A percentile compares a stretch with the other conserved stretches of the same genome.
These are phyloP conservation scores for Pleoardoris graminearum DNA, from an alignment of 2,329 filamentous ascomycete genomes.

Conservation along the genomic window DNA sequence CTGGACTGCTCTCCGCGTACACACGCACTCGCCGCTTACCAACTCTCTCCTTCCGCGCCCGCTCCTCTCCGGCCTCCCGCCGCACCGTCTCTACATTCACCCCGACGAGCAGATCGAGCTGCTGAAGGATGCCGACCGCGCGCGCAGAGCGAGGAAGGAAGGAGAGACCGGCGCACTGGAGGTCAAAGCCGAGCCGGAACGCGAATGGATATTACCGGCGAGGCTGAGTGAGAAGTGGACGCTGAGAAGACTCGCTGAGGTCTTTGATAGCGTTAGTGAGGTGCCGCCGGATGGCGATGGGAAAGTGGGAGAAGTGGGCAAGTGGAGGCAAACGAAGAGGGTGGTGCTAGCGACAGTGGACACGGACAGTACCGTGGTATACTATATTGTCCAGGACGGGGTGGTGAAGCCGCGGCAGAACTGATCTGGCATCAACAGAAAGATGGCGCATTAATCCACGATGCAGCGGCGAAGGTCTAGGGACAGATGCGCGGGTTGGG, in stretches of 20 bases:
- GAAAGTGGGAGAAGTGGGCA: conserved; percentile 27
- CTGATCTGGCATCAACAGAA: conserved; percentile 44
- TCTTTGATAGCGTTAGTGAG: conserved; percentile 64
- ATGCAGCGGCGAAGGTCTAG: no score
- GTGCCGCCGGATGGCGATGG: conserved; percentile 44
- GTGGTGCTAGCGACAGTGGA: conserved; percentile 75
- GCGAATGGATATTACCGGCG: conserved; percentile 77
- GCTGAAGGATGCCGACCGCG: conserved; percentile 60
- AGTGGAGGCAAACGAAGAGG: conserved; percentile 62
- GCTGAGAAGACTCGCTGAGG: conserved; percentile 64
- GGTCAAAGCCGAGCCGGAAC: conserved; percentile 46
- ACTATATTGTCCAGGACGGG: conserved; percentile 85
- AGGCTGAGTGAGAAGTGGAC: conserved; percentile 75
- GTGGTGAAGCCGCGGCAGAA: conserved; percentile 85
- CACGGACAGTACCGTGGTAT: conserved; percentile 80
- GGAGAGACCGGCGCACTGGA: conserved; percentile 48
- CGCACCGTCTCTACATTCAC: conserved; percentile 73
- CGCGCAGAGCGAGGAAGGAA: conserved; percentile 46
- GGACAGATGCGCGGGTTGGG: no score
- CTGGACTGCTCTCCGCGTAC: conserved; percentile 66
- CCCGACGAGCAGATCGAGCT: conserved; percentile 80
- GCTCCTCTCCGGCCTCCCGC: conserved; percentile 73
- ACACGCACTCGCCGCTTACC: conserved; percentile 52
- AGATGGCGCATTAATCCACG: neutral
- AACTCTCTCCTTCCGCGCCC: conserved; percentile 57